phyloP scores from a whole-genome alignment of 768 basidiomycete genomes.

The Hygrocybe coccinea region DNA sequence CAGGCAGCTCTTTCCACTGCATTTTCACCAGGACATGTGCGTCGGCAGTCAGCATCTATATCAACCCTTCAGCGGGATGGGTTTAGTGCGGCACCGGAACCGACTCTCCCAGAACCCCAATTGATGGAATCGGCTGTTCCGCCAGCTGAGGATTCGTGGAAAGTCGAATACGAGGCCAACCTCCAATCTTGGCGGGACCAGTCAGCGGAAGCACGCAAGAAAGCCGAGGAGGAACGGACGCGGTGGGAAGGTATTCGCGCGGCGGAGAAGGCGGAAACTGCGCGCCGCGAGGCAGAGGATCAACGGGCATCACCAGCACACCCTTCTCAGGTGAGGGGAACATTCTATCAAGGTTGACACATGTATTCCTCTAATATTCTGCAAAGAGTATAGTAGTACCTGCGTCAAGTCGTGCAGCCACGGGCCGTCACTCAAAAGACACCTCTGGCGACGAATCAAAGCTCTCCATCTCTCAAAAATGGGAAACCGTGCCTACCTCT shows the following conservation, averaged over 20 bases:
- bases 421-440: not conserved
- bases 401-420: not conserved
- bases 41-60: constrained; percentile 1
- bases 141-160: constrained; percentile 51
- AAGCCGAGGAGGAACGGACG: constrained; percentile 67
- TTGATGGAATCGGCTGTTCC: not conserved
- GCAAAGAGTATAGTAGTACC: not conserved
- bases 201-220: constrained; percentile 66
- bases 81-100: not conserved
- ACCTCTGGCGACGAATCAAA: constrained; percentile 11
- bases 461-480: constrained; percentile 47
- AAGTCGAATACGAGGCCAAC: constrained; percentile 63
- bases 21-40: constrained; percentile 4
- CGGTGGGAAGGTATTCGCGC: constrained; percentile 67
- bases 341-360: constrained; percentile 10
- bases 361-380: not conserved
- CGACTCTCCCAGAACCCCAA: not conserved
- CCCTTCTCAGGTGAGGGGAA: constrained; percentile 3
- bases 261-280: constrained; percentile 44
- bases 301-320: constrained; percentile 10
- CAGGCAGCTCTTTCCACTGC: constrained; percentile 29
- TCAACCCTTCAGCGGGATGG: not conserved
- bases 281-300: constrained; percentile 34
- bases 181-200: constrained; percentile 66
- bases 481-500: constrained; percentile 68